Base-by-base conservation (phyloP, 352 stramenopile genomes). In the Globisporangium splendens region DNA sequence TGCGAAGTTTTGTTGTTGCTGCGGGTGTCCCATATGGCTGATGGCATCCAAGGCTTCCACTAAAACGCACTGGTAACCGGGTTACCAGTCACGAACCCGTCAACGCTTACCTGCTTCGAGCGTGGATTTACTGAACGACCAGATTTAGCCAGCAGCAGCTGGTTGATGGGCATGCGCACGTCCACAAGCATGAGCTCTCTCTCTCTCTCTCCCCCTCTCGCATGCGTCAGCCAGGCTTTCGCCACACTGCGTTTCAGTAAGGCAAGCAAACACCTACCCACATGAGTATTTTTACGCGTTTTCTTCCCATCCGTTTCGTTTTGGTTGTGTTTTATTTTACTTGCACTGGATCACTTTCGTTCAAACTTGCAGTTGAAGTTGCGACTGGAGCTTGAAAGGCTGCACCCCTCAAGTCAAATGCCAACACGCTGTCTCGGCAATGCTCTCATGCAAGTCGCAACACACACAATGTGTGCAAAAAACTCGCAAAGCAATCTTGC, bases 321-420 rank as follows among this genome's bases (percentile, higher is more conserved):
- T 44, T n/a, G 13, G 13, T 44, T n/a, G 39, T 44, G 17, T 44
- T 44, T 35, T 35, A 35, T 35, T 35, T 44, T 44, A 44, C 39
- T 44, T 44, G 39, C 39, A 18, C 39, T 44, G 13, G 17, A n/a
- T 44, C n/a, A 18, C 39, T 15, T n/a, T 44, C 39, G 12, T 44
- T n/a, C 39, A 44, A 44, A 18, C 39, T 44, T 44, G 39, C 39
- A 44, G 8, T 44, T 44, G 39, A 44, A 44, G 39, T 44, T 44
- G 39, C 3, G 39, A 11, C 28, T 35, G 39, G 13, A 44, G 39
- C 39, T 44, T 44, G 4, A 44, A 44, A 44, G 17, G 39, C 13
- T 44, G 39, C 39, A 44, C 11, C 38, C 10, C 11, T 15, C 12
- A 44, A 18, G 6, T 8, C 17, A 18, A 5, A 44, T 44, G 39